Base-by-base conservation (phyloP, 2,329 filamentous ascomycete genomes). In the Exophiala spinifera region DNA sequence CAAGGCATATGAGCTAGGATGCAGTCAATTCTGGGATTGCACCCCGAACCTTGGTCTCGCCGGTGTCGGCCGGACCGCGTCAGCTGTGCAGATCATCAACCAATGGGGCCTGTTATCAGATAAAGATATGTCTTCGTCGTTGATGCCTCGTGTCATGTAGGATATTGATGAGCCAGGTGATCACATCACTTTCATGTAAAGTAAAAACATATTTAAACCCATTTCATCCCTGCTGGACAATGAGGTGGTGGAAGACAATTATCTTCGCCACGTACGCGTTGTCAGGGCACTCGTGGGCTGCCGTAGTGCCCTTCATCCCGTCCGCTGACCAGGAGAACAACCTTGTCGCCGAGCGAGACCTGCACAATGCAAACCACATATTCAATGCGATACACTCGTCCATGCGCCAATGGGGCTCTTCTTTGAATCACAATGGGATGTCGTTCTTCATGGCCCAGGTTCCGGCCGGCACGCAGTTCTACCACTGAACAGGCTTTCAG, bases 351-450 rank as follows among this genome's bases (percentile, higher is more conserved):
- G 7, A 7, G 4, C 23, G 4, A 25, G 23, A 25, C 7, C 8
- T 43, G 3, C 47, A 39, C 10, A 85, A 87, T 67, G 82, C 81
- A 6, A 79, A 82, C 60, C 78, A 81, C 57, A 81, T 90, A 52
- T 90, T 90, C 77, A 90, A 90, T 65, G 78, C 85, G 14, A 74
- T 90, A 15, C 83, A 89, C 60, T 83, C 83, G 8, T 85, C 86
- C 1, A 83, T 87, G 74, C 78, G 87, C 33, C 86, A 90, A 73
- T 91, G 85, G 81, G 87, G 85, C 1, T 88, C 85, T 0, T 84
- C 85, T 0, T 66, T 88, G 2, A 79, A 88, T 55, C 87, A 91
- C 69, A 91, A 91, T 66, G 88, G 88, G 51, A 85, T 91, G 77
- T 83, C 84, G 1, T 78, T 87, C 61, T 87, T 89, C 63, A 75